A percentile compares a stretch with the other conserved stretches of the same genome.
phyloP scores from a whole-genome alignment of 805 yeast species.

The Candida palmyrensis region DNA sequence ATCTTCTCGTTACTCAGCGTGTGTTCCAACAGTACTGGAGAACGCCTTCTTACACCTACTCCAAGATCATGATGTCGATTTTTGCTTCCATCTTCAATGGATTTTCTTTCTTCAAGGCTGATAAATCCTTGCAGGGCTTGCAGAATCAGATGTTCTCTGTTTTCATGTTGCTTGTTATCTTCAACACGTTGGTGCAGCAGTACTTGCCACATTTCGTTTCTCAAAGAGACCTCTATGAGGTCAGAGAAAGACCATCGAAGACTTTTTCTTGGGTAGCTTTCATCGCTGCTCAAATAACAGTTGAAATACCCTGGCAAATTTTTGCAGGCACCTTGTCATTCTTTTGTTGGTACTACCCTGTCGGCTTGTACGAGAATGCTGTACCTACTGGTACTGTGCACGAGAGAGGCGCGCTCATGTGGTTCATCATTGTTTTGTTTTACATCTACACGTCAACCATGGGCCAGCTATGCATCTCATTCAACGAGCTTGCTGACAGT shows the following conservation, averaged over 20 bases:
- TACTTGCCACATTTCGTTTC: constrained; percentile 49
- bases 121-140: constrained; percentile 20
- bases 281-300: constrained; percentile 54
- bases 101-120: constrained; percentile 58
- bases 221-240: constrained; percentile 66
- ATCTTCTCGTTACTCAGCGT: constrained; percentile 21
- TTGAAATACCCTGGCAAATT: constrained; percentile 63
- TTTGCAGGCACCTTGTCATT: constrained; percentile 61
- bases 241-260: constrained; percentile 68
- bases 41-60: constrained; percentile 33
- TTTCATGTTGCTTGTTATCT: constrained; percentile 60
- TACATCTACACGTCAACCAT: constrained; percentile 52
- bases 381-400: constrained; percentile 18
- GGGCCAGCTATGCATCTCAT: constrained; percentile 57
- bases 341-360: constrained; percentile 49
- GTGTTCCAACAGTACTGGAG: constrained; percentile 36
- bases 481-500: constrained; percentile 52
- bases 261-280: constrained; percentile 66
- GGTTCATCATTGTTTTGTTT: constrained; percentile 39
- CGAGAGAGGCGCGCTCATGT: constrained; percentile 55
- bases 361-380: constrained; percentile 21
- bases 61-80: constrained; percentile 41
- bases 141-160: constrained; percentile 71
- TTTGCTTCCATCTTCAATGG: constrained; percentile 60
- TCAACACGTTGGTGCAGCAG: constrained; percentile 57